phyloP scores from a whole-genome alignment of 148 eudicot species.

The Rhododendron griersonianum region DNA sequence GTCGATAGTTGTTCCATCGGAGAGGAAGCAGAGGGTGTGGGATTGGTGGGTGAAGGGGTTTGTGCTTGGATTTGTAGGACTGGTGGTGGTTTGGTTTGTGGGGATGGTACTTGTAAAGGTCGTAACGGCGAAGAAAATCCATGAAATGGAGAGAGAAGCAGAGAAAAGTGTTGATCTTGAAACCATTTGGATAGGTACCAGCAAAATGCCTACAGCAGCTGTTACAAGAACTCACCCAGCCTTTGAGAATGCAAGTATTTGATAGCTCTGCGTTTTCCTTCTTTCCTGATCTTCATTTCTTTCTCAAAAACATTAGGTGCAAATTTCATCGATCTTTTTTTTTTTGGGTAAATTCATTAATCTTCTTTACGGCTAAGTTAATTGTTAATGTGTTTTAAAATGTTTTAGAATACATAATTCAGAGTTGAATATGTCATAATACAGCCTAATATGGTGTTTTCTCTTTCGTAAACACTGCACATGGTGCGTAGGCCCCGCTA shows the following conservation, averaged over 20 bases:
- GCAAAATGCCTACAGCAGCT: constrained; percentile 40
- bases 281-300: not conserved
- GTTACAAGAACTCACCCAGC: constrained; percentile 37
- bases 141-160: constrained; percentile 31
- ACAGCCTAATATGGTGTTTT: too few relatives aligned
- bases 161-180: constrained; percentile 34
- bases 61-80: constrained; percentile 17
- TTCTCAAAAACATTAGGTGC: not conserved
- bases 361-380: not conserved
- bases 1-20: constrained; percentile 23
- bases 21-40: constrained; percentile 20
- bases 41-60: constrained; percentile 10
- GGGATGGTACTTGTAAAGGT: constrained; percentile 13
- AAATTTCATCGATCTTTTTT: not conserved
- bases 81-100: constrained; percentile 12
- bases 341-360: not conserved
- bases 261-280: not conserved
- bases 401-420: too few relatives aligned
- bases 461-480: too few relatives aligned
- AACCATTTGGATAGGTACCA: constrained; percentile 26
- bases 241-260: constrained; percentile 22
- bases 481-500: too few relatives aligned
- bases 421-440: not conserved
- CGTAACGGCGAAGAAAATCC: constrained; percentile 12
- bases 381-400: not conserved